Percentiles rank a stretch among this genome's conserved stretches.
These are phyloP conservation scores for Priceomyces fermenticarens DNA, from an alignment of 805 yeast genomes.

Conservation along the genomic window DNA sequence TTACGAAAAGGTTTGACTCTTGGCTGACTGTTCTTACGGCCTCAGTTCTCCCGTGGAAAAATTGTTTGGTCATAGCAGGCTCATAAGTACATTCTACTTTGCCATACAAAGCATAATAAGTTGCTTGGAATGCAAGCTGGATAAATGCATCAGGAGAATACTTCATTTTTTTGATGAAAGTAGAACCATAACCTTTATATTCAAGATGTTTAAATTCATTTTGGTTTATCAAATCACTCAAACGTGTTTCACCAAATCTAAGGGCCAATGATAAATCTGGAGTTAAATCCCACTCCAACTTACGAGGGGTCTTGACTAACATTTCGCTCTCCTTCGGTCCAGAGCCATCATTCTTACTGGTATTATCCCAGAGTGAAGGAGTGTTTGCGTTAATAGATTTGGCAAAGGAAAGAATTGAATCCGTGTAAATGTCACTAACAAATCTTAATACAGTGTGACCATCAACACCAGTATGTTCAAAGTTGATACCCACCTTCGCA, in stretches of 20 bases:
- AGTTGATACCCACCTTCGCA: conserved; percentile 90
- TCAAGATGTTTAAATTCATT: conserved; percentile 83
- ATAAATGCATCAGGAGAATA: conserved; percentile 92
- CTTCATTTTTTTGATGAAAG: conserved; percentile 76
- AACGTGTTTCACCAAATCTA: conserved; percentile 86
- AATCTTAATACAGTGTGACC: conserved; percentile 90
- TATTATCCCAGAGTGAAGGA: conserved; percentile 65
- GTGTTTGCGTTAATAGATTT: conserved; percentile 72
- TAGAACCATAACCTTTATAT: conserved; percentile 69
- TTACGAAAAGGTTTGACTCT: conserved; percentile 77
- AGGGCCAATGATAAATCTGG: conserved; percentile 72
- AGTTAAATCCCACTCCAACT: conserved; percentile 84
- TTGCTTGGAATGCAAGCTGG: conserved; percentile 91
- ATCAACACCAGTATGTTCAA: conserved; percentile 93
- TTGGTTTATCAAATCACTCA: conserved; percentile 83
- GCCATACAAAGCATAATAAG: conserved; percentile 88
- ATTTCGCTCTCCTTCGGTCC: conserved; percentile 11
- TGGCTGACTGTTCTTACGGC: conserved; percentile 82
- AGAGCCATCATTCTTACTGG: conserved; percentile 9
- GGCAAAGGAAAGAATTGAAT: conserved; percentile 84
- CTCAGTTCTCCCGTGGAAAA: conserved; percentile 89
- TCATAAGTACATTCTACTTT: conserved; percentile 92
- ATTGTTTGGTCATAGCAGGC: conserved; percentile 92
- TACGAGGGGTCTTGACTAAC: conserved; percentile 69
- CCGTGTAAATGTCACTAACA: conserved; percentile 89